Base-by-base conservation (phyloP, 345 rosid species). In the Arabis alpina region DNA sequence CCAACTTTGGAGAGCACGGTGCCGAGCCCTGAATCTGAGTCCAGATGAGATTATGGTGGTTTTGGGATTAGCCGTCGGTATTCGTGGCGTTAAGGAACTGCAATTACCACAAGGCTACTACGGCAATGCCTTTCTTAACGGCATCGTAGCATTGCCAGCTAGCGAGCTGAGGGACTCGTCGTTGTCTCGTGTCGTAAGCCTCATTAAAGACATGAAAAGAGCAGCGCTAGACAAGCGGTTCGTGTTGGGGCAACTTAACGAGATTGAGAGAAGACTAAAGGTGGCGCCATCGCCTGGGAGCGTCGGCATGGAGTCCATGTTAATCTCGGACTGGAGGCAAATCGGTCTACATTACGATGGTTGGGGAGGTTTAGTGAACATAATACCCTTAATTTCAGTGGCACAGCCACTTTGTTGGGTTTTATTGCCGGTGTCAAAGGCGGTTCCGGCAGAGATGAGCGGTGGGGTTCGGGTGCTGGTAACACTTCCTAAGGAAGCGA, bases 251-350 rank as follows among this genome's bases (percentile, higher is more conserved):
- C 9, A 45, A 10, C 34, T 84, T 10, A 57, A 42, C 4, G 39
- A 11, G 0, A 56, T 55, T 55, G 86, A 82, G 73, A 60, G 28
- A 30, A 8, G 53, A 4, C 10, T 43, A 8, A 68, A 77, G 60
- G 14, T 42, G 7, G 49, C 68, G 13, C 14, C 48, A 11, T 68
- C 67, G 65, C 11, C 59, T 3, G 66, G 64, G 32, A 64, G 64
- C 7, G 45, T 54, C 0, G 28, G 4, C 54, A 81, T 71, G 1
- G 77, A 70, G 23, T 9, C 4, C 14, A 69, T 80, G 76, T 10
- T 61, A 12, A 6, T 80, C 25, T 68, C 84, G 1, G 88, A 84
- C 47, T 84, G 82, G 88, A 64, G 85, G 36, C 80, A 75, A 12
- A 16, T 84, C 44, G 80, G 82, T 24, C 34, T 78, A 0, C 10